These are phyloP conservation scores for Termitomyces sp. DNA, from an alignment of 768 basidiomycete species.

Conservation along the genomic window DNA sequence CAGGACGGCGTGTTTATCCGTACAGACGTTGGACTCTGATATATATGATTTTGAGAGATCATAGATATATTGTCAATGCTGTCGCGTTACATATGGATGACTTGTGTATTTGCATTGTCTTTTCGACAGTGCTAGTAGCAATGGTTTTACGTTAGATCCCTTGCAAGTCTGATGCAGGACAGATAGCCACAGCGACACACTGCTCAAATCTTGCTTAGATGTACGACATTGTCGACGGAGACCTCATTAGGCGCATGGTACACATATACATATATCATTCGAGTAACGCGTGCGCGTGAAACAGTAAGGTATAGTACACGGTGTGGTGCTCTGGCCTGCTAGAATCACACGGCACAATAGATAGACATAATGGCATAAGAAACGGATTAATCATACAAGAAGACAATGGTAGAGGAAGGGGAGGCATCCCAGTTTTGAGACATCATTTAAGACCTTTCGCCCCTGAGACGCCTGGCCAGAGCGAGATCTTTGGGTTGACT, in stretches of 20 bases:
- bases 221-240: background rate
- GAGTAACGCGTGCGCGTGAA: conserved; percentile 2
- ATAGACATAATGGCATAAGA: conserved; percentile 3
- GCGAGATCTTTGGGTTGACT: conserved; percentile 89
- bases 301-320: conserved; percentile 13
- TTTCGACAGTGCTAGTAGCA: no score
- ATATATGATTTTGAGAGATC: background rate
- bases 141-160: no score
- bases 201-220: background rate
- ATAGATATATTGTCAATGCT: background rate
- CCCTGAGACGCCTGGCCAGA: conserved; percentile 79
- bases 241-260: background rate
- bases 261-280: conserved; percentile 5
- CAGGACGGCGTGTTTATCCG: conserved; percentile 39
- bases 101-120: no score
- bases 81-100: background rate
- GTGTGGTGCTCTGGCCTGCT: conserved; percentile 5
- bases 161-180: no score
- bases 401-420: background rate
- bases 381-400: conserved; percentile 5
- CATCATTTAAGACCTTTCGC: conserved; percentile 66
- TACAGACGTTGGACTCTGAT: conserved; percentile 24
- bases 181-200: no score
- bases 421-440: background rate
- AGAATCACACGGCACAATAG: conserved; percentile 12